Evolutionary conservation across 441 rosid genomes (phyloP).

Genomic region (Bocquillonia castaneifolia): DNA sequence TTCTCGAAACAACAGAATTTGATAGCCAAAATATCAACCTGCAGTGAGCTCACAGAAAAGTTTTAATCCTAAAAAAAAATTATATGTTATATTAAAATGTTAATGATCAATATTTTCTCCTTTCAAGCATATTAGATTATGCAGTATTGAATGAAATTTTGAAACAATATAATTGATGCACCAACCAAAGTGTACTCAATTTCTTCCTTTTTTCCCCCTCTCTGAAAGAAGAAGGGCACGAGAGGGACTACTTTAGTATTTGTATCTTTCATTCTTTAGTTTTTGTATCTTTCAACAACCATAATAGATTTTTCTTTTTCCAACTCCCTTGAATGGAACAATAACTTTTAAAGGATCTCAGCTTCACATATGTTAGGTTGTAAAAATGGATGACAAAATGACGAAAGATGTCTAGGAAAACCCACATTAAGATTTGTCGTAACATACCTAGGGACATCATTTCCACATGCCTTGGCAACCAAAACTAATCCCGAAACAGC

Average conservation of each 20-base stretch:
- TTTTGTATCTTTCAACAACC: too few relatives aligned
- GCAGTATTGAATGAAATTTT: not conserved
- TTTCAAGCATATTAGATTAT: not conserved
- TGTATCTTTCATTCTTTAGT: too few relatives aligned
- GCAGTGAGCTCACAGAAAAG: constrained; percentile 24
- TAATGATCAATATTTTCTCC: not conserved
- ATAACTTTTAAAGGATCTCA: not conserved
- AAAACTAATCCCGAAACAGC: constrained; percentile 71
- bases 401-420: constrained; percentile 11
- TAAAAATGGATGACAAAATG: not conserved
- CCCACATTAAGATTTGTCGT: not conserved
- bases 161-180: not conserved
- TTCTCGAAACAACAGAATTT: constrained; percentile 68
- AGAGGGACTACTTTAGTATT: not conserved
- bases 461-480: constrained; percentile 93
- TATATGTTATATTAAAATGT: not conserved
- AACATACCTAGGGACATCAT: constrained; percentile 86
- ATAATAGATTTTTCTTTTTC: not conserved
- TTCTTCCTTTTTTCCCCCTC: too few relatives aligned
- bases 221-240: not conserved
- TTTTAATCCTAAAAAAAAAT: not conserved
- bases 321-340: too few relatives aligned
- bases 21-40: constrained; percentile 97
- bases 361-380: not conserved
- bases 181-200: not conserved